Evolutionary conservation across 2,329 filamentous ascomycete genomes (phyloP).

Genomic region (Stagonosporopsis cucurbitacearum): DNA sequence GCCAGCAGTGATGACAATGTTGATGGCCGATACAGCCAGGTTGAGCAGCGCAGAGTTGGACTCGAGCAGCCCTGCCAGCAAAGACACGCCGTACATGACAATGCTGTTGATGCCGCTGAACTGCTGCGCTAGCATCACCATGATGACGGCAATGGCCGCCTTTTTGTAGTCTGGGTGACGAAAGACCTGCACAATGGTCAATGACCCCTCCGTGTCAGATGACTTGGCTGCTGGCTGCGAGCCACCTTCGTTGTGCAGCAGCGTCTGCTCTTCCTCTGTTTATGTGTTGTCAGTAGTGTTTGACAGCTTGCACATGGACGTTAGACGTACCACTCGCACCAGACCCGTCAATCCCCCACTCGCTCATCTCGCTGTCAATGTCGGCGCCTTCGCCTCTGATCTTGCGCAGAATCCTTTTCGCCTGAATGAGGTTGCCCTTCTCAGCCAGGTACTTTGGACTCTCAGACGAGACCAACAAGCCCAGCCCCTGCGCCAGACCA

Average conservation of each 20-base stretch:
- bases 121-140: constrained; percentile 92
- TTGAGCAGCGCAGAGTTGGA: constrained; percentile 83
- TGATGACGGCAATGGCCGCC: constrained; percentile 86
- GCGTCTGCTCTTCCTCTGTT: constrained; percentile 71
- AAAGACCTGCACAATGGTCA: constrained; percentile 63
- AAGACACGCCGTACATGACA: constrained; percentile 96
- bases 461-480: constrained; percentile 76
- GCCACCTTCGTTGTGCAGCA: constrained; percentile 60
- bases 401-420: constrained; percentile 72
- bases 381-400: constrained; percentile 74
- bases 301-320: too few relatives aligned
- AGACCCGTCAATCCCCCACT: constrained; percentile 49
- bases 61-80: constrained; percentile 80
- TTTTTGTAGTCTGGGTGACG: constrained; percentile 74
- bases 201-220: constrained; percentile 41
- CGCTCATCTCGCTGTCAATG: constrained; percentile 74
- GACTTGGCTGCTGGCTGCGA: constrained; percentile 32
- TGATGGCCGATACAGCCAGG: constrained; percentile 84
- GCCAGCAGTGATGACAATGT: constrained; percentile 79
- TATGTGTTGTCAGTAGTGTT: constrained; percentile 22
- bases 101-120: constrained; percentile 93
- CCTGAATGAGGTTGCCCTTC: constrained; percentile 65
- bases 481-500: constrained; percentile 69
- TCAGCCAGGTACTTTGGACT: constrained; percentile 86
- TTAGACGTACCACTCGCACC: constrained; percentile 36